Evolutionary conservation across 805 yeast genomes (phyloP).

Genomic region (Wickerhamiella azymoides): DNA sequence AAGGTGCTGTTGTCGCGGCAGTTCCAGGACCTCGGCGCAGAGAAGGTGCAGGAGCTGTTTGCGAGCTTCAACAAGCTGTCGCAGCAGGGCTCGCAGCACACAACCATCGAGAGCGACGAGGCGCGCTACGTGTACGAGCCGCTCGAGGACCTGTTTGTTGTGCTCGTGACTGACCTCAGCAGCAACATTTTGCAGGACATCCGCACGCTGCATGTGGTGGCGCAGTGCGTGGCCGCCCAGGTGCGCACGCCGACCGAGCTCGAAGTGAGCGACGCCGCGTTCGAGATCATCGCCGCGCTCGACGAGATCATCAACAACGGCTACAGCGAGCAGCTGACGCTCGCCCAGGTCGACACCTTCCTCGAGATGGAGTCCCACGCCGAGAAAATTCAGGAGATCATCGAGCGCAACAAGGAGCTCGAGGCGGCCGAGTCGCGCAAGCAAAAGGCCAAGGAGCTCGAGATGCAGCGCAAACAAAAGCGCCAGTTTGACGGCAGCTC

Average conservation of each 20-base stretch:
- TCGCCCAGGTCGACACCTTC: constrained; percentile 73
- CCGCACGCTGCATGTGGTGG: constrained; percentile 74
- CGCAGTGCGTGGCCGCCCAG: constrained; percentile 65
- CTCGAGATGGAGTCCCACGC: constrained; percentile 97
- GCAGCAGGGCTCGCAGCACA: constrained; percentile 64
- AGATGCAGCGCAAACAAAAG: constrained; percentile 40
- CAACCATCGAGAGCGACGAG: constrained; percentile 83
- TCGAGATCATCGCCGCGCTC: constrained; percentile 79
- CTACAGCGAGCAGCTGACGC: constrained; percentile 71
- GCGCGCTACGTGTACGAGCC: constrained; percentile 94
- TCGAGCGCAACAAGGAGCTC: constrained; percentile 88
- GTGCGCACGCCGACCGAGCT: constrained; percentile 46
- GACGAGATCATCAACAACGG: constrained; percentile 89
- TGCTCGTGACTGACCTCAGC: constrained; percentile 76
- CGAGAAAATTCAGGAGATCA: constrained; percentile 95
- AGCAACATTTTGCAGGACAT: constrained; percentile 91
- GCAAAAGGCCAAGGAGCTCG: constrained; percentile 74
- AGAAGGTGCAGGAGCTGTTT: constrained; percentile 71
- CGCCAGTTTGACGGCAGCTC: constrained; percentile 10
- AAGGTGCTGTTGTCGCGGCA: constrained; percentile 86
- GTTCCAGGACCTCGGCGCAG: constrained; percentile 71
- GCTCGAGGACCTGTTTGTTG: constrained; percentile 82
- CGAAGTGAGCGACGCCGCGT: constrained; percentile 71
- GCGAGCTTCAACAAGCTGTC: constrained; percentile 76
- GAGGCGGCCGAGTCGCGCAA: constrained; percentile 97